Evolutionary conservation across 805 yeast species (phyloP).

Genomic region (Metschnikowia borealis): DNA sequence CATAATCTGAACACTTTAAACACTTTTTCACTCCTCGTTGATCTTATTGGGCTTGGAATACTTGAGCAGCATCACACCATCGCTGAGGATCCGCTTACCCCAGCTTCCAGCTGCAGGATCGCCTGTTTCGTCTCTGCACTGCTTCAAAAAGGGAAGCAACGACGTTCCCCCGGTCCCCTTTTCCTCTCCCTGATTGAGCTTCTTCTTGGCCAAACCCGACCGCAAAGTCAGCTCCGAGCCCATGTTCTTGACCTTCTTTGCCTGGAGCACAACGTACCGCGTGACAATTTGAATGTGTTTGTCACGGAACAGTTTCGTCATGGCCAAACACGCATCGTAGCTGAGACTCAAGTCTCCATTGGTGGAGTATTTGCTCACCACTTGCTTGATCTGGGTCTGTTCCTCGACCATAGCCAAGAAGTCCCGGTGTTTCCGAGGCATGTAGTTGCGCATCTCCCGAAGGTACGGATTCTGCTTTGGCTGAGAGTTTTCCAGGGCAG

Average conservation of each 20-base stretch:
- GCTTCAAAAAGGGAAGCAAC: conserved; percentile 84
- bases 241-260: conserved; percentile 49
- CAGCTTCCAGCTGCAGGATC: conserved; percentile 89
- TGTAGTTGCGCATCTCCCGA: conserved; percentile 79
- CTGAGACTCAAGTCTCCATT: conserved; percentile 60
- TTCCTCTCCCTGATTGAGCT: conserved; percentile 46
- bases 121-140: conserved; percentile 94
- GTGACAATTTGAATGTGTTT: conserved; percentile 92
- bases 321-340: conserved; percentile 86
- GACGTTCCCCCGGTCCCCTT: conserved; percentile 96
- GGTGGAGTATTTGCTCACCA: conserved; percentile 44
- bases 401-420: conserved; percentile 61
- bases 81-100: conserved; percentile 72
- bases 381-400: conserved; percentile 60
- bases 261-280: conserved; percentile 77
- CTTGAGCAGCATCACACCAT: conserved; percentile 45
- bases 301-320: conserved; percentile 84
- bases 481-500: not conserved
- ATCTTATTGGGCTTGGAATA: conserved; percentile 38
- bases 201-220: conserved; percentile 59
- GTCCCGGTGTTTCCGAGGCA: conserved; percentile 84
- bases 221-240: conserved; percentile 60
- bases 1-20: not conserved
- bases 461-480: conserved; percentile 49
- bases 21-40: conserved; percentile 33